These are phyloP conservation scores for Zygoascus meyerae DNA, from an alignment of 1,139 yeast genomes.

Conservation along the genomic window DNA sequence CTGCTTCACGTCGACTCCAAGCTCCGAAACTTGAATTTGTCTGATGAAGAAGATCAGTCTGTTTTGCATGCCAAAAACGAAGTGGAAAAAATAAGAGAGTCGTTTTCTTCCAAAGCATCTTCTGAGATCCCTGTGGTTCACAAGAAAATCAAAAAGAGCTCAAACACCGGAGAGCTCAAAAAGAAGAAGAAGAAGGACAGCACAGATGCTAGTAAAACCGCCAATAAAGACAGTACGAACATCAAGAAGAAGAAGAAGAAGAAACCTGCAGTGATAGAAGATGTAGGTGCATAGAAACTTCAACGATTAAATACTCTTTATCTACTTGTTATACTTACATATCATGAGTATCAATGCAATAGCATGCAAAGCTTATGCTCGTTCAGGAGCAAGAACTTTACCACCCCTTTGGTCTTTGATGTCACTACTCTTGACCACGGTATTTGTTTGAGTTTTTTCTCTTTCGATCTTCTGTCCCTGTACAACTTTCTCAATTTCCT, in stretches of 20 bases:
- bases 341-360: background rate
- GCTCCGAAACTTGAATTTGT: constrained; percentile 18
- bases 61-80: constrained; percentile 17
- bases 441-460: constrained; percentile 64
- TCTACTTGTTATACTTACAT: background rate
- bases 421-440: constrained; percentile 55
- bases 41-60: constrained; percentile 6
- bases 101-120: constrained; percentile 15
- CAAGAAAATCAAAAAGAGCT: constrained; percentile 27
- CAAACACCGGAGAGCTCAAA: constrained; percentile 8
- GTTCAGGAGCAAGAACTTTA: constrained; percentile 15
- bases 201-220: constrained; percentile 11
- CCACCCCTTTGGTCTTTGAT: constrained; percentile 33
- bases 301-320: background rate
- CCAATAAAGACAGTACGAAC: constrained; percentile 1
- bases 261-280: constrained; percentile 1
- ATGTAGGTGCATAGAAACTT: background rate
- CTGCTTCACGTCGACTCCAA: constrained; percentile 25
- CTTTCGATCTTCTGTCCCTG: constrained; percentile 69
- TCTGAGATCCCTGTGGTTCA: constrained; percentile 22
- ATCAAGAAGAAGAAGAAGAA: constrained; percentile 17
- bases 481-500: constrained; percentile 83
- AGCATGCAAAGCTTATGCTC: constrained; percentile 12
- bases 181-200: constrained; percentile 13
- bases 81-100: constrained; percentile 23